Evolutionary conservation across 345 rosid genomes (phyloP).

Genomic region (Sisymbrium altissimum): DNA sequence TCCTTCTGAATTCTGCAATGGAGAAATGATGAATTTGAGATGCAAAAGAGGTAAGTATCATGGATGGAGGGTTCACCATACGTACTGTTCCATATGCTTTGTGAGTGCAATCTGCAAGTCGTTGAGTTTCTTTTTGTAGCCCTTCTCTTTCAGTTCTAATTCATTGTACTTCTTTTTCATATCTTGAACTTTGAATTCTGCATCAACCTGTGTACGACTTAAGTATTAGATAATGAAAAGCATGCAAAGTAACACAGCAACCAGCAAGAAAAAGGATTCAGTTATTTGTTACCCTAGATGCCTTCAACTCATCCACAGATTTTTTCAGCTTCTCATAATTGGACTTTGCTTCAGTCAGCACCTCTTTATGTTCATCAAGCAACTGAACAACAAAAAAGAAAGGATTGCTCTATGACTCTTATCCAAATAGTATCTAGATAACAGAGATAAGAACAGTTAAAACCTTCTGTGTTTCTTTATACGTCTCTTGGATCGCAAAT

Average conservation of each 20-base stretch:
- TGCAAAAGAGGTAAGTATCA: constrained; percentile 14
- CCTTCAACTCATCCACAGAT: constrained; percentile 73
- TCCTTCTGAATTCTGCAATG: constrained; percentile 83
- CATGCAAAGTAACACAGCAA: constrained; percentile 5
- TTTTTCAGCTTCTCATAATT: constrained; percentile 69
- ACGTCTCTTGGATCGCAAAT: constrained; percentile 79
- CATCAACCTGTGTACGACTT: constrained; percentile 67
- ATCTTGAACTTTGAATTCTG: constrained; percentile 72
- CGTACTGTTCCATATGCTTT: constrained; percentile 92
- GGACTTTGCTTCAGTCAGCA: constrained; percentile 56
- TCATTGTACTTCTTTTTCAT: constrained; percentile 70
- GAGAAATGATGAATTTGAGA: constrained; percentile 23
- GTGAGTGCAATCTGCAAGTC: constrained; percentile 66
- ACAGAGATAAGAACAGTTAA: constrained; percentile 9
- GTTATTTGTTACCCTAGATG: constrained; percentile 64
- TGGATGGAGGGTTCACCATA: constrained; percentile 18
- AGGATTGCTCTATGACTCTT: neutral
- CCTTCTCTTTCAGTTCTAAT: constrained; percentile 75
- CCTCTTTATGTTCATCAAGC: constrained; percentile 76
- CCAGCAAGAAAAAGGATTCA: constrained; percentile 17
- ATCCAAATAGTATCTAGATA: constrained; percentile 14
- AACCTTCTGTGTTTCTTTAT: constrained; percentile 73
- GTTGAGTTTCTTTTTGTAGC: constrained; percentile 71
- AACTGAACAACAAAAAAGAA: constrained; percentile 40
- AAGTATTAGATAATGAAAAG: constrained; percentile 6